Evolutionary conservation across 371 early-diverging fungal species (phyloP).

Genomic region (Mucor circinelloides): DNA sequence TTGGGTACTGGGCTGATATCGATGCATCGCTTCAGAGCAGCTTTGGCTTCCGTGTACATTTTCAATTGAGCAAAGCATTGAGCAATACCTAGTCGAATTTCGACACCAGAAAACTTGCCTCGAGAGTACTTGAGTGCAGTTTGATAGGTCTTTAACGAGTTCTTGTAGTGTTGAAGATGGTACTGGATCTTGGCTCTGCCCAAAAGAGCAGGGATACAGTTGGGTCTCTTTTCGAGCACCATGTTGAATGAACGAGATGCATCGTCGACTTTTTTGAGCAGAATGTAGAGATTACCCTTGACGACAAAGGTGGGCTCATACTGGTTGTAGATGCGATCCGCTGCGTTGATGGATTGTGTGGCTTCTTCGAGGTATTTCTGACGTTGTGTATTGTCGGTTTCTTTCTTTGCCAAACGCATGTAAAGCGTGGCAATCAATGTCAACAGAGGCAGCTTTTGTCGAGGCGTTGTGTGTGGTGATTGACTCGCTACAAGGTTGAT

Average conservation of each 20-base stretch:
- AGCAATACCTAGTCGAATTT: constrained; percentile 87
- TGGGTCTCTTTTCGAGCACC: constrained; percentile 62
- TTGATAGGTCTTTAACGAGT: constrained; percentile 76
- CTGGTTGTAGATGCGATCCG: constrained; percentile 71
- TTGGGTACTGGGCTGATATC: constrained; percentile 52
- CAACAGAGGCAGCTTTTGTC: constrained; percentile 67
- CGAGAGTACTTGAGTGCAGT: constrained; percentile 59
- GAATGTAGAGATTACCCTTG: constrained; percentile 67
- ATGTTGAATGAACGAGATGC: constrained; percentile 71
- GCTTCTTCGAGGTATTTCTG: constrained; percentile 66
- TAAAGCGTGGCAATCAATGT: constrained; percentile 69
- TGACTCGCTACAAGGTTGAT: constrained; percentile 27
- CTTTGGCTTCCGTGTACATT: constrained; percentile 67
- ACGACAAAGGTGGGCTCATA: constrained; percentile 72
- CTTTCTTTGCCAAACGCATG: constrained; percentile 60
- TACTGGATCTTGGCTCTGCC: constrained; percentile 74
- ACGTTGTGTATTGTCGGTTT: constrained; percentile 45
- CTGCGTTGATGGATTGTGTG: constrained; percentile 69
- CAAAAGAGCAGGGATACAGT: constrained; percentile 77
- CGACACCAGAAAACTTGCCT: constrained; percentile 53
- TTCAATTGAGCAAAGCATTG: constrained; percentile 81
- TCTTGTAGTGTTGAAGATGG: constrained; percentile 55
- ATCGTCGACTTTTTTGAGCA: constrained; percentile 61
- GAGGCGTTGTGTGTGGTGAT: constrained; percentile 56
- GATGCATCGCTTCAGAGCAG: constrained; percentile 73